Evolutionary conservation across 179 eudicot species (phyloP).

Genomic region (Silene noctiflora): DNA sequence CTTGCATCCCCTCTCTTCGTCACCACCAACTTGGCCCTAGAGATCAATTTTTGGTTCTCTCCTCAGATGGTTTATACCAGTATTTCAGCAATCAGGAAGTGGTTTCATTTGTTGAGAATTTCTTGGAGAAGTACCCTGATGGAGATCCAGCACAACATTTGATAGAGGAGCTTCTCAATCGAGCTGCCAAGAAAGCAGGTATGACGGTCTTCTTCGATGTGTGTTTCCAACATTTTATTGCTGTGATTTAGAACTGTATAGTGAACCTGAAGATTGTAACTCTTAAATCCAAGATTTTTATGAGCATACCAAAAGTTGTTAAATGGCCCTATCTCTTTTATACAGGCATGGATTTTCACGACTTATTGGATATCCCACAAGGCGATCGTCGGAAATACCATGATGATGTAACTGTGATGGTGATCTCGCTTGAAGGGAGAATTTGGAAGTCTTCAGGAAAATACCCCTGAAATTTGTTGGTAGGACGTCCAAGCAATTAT

Average conservation of each 20-base stretch:
- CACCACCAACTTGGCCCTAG: slow-evolving; percentile 80
- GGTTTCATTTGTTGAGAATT: slow-evolving; percentile 69
- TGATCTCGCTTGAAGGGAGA: slow-evolving; percentile 73
- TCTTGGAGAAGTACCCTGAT: slow-evolving; percentile 86
- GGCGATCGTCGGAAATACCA: slow-evolving; percentile 94
- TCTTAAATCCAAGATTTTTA: not conserved
- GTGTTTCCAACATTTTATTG: not conserved
- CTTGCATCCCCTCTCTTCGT: slow-evolving; percentile 82
- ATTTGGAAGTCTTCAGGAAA: slow-evolving; percentile 76
- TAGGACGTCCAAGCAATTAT: slow-evolving; percentile 5
- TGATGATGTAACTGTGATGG: slow-evolving; percentile 97
- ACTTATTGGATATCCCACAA: slow-evolving; percentile 84
- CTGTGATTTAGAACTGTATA: not conserved
- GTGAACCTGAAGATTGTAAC: not conserved
- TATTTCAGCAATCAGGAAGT: slow-evolving; percentile 90
- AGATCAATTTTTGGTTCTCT: slow-evolving; percentile 94
- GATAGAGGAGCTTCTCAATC: slow-evolving; percentile 91
- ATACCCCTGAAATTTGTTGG: slow-evolving; percentile 39
- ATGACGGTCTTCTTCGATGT: slow-evolving; percentile 3
- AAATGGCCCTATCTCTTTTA: not conserved
- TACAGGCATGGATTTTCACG: slow-evolving; percentile 92
- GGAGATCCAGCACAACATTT: slow-evolving; percentile 99
- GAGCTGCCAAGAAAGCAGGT: slow-evolving; percentile 99
- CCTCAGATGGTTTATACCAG: slow-evolving; percentile 95
- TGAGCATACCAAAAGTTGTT: not conserved